These are phyloP conservation scores for Saturnispora halmiae DNA, from an alignment of 805 yeast species.

Conservation along the genomic window DNA sequence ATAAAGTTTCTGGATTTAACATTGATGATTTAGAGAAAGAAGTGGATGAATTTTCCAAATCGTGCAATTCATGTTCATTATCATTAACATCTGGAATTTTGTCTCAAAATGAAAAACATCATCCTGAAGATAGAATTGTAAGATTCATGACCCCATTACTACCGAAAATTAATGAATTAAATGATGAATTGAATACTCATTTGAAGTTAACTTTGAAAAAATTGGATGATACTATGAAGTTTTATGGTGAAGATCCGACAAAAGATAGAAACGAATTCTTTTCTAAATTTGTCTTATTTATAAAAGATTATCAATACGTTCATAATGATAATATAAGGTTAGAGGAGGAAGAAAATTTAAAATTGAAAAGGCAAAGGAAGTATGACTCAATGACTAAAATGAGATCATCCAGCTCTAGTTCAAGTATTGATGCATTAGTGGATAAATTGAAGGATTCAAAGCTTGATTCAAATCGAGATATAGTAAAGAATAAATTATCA, in stretches of 20 bases:
- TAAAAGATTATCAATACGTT: constrained; percentile 52
- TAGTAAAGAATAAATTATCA: not conserved
- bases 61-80: constrained; percentile 41
- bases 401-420: not conserved
- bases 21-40: constrained; percentile 56
- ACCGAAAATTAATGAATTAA: constrained; percentile 34
- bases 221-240: constrained; percentile 52
- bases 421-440: constrained; percentile 18
- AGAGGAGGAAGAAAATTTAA: constrained; percentile 60
- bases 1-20: constrained; percentile 49
- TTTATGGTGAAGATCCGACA: constrained; percentile 60
- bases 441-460: constrained; percentile 17
- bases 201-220: constrained; percentile 41
- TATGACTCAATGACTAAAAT: constrained; percentile 30
- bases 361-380: constrained; percentile 53
- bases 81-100: constrained; percentile 55
- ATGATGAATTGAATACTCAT: constrained; percentile 38
- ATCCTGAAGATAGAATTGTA: constrained; percentile 56
- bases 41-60: constrained; percentile 43
- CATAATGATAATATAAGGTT: constrained; percentile 54
- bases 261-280: constrained; percentile 52
- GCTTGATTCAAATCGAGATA: constrained; percentile 4
- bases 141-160: constrained; percentile 39
- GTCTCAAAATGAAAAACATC: constrained; percentile 52
- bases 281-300: constrained; percentile 50